Evolutionary conservation across 2,329 filamentous ascomycete species (phyloP), one percentile per base, ranked within the genome.

Genomic region (Pleomassaria siparia): DNA sequence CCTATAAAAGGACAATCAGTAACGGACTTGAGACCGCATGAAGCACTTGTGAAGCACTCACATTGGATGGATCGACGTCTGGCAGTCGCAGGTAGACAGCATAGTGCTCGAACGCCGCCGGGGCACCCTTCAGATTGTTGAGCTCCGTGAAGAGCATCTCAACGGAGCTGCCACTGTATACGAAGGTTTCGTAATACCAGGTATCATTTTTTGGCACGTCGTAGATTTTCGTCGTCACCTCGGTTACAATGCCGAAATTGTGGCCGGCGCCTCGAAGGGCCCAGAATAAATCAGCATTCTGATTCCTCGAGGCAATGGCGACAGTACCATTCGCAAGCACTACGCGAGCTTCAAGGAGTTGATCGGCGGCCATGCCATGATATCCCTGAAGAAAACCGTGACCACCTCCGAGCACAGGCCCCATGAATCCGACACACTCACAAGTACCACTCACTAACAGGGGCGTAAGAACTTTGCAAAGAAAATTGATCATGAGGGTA

Each of bases 391-490:
- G 66, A 67, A 76, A 76, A 3, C 82, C 80, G 53, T 80, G 81
- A 0, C 82, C 82, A 21, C 81, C 81, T 10, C 80, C 80, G 1
- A 85, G 71, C 0, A 77, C 76, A 5, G 84, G 71, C 0, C 79
- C 81, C 1, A 80, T 79, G 12, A 84, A 78, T 2, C 82, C 81
- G 12, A 58, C 56, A 18, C 62, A 66, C 28, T 56, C 61, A 32
- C 59, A 64, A 11, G 45, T 53, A 2, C 49, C 53, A 1, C 54
- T 59, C 33, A 50, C 51, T 24, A 54, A 52, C 43, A 54, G 47
- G 40, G 18, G 8, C 12, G 3, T 25, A 3, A 37, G 3, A 25
- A 43, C 5, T 21, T 20, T 24, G 25, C 10, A 15, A n/a, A 40
- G 15, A 33, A 33, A 13, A n/a, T n/a, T n/a, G n/a, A n/a, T n/a